Evolutionary conservation across 202 grass and related monocot genomes (phyloP).

Genomic region (Hordeum pubiflorum): DNA sequence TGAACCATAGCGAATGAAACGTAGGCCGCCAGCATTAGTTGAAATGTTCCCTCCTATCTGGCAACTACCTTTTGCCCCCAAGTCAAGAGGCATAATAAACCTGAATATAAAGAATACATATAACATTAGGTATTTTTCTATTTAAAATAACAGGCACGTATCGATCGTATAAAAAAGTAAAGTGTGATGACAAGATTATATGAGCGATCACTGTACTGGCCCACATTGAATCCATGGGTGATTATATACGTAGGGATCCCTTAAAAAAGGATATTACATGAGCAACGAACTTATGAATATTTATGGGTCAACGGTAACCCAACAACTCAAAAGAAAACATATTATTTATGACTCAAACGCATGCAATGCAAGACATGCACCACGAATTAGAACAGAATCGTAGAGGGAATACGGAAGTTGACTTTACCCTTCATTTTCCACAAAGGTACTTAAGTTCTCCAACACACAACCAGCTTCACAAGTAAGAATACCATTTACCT

Average conservation of each 20-base stretch:
- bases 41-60: slow-evolving; percentile 96
- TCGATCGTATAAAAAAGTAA: not conserved
- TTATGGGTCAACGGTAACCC: not conserved
- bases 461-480: slow-evolving; percentile 90
- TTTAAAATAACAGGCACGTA: not conserved
- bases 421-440: slow-evolving; percentile 85
- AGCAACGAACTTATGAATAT: not conserved
- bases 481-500: slow-evolving; percentile 96
- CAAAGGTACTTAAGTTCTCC: slow-evolving; percentile 71
- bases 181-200: not conserved
- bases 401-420: not conserved
- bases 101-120: slow-evolving; percentile 37
- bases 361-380: not conserved
- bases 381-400: not conserved
- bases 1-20: slow-evolving; percentile 90
- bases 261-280: not conserved
- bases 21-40: slow-evolving; percentile 89
- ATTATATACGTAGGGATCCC: not conserved
- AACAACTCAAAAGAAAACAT: not conserved
- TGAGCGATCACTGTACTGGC: not conserved
- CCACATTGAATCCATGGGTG: slow-evolving; percentile 6
- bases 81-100: slow-evolving; percentile 95
- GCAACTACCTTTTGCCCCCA: slow-evolving; percentile 96
- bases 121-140: not conserved
- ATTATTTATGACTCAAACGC: slow-evolving; percentile 16